These are phyloP conservation scores for Reutealis trisperma DNA, from an alignment of 345 rosid species.

Conservation along the genomic window DNA sequence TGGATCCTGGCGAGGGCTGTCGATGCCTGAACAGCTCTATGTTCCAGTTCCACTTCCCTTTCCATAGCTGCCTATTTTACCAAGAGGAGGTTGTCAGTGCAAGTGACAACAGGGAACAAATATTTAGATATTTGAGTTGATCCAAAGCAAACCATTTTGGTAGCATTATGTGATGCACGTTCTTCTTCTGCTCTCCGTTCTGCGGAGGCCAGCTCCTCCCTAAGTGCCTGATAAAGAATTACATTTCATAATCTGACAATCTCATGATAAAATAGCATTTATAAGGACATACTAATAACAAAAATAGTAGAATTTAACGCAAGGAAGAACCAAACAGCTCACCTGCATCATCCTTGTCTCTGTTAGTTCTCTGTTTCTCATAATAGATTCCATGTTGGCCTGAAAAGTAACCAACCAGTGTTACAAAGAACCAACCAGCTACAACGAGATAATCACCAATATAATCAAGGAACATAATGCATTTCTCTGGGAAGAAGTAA, in stretches of 20 bases:
- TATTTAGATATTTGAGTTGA: conserved; percentile 15
- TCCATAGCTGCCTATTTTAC: conserved; percentile 86
- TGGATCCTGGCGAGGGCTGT: conserved; percentile 93
- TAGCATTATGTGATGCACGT: conserved; percentile 83
- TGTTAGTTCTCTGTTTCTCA: conserved; percentile 95
- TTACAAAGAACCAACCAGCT: conserved; percentile 5
- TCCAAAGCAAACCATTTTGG: conserved; percentile 70
- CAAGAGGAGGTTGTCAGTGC: conserved; percentile 18
- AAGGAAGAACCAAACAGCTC: conserved; percentile 24
- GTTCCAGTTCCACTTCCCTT: conserved; percentile 93
- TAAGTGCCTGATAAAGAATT: conserved; percentile 63
- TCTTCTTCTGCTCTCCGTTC: conserved; percentile 98
- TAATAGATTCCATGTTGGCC: conserved; percentile 93
- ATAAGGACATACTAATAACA: conserved; percentile 1
- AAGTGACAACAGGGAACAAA: conserved; percentile 9
- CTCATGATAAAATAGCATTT: conserved; percentile 14
- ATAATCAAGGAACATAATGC: neutral
- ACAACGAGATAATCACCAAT: neutral
- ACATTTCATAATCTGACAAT: conserved; percentile 23
- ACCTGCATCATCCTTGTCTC: conserved; percentile 99
- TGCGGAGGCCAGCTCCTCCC: conserved; percentile 91
- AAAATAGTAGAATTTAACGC: neutral
- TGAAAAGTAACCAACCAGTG: conserved; percentile 27
- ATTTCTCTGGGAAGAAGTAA: neutral
- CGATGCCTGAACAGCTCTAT: conserved; percentile 89